Conservation (phyloP, 352 stramenopile genomes). For the Salisapilia sapeloensis region DNA sequence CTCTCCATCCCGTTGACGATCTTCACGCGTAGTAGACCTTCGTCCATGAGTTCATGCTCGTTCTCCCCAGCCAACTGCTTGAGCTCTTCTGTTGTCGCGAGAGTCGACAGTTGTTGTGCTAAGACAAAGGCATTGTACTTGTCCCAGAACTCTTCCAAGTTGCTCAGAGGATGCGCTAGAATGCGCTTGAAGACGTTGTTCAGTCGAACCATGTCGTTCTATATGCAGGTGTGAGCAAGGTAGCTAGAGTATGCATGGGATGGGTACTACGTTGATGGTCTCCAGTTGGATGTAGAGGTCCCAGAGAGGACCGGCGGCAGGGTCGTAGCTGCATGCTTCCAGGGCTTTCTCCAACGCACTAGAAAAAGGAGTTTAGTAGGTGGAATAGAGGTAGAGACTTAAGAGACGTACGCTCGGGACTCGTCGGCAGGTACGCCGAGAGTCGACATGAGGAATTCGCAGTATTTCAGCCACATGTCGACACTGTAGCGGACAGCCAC, state of each 20-base stretch:
- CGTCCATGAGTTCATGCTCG: conserved; percentile 53
- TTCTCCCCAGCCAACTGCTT: conserved; percentile 19
- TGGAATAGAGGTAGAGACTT: background rate
- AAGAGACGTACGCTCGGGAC: conserved; percentile 25
- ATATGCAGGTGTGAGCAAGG: background rate
- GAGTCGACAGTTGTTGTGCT: conserved; percentile 36
- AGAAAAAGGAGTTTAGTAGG: conserved; percentile 4
- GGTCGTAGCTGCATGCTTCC: conserved; percentile 37
- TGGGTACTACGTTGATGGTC: conserved; percentile 63
- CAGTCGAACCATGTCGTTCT: conserved; percentile 70
- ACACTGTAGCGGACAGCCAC: conserved; percentile 45
- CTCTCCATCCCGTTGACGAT: conserved; percentile 61
- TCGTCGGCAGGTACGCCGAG: conserved; percentile 38
- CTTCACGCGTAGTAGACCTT: conserved; percentile 63
- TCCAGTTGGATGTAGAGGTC: conserved; percentile 66
- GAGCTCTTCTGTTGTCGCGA: conserved; percentile 47
- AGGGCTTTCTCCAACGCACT: conserved; percentile 38
- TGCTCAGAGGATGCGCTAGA: conserved; percentile 46
- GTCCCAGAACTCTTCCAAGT: conserved; percentile 72
- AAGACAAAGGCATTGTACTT: conserved; percentile 78
- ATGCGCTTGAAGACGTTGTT: conserved; percentile 73
- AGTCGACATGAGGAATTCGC: conserved; percentile 53
- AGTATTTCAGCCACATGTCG: conserved; percentile 79
- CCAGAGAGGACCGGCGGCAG: conserved; percentile 50
- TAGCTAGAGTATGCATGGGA: conserved; percentile 3